A percentile compares a stretch with the other conserved stretches of the same genome.
phyloP scores from a whole-genome alignment of 2,329 filamentous ascomycete genomes.

The Diplodia sapinea region DNA sequence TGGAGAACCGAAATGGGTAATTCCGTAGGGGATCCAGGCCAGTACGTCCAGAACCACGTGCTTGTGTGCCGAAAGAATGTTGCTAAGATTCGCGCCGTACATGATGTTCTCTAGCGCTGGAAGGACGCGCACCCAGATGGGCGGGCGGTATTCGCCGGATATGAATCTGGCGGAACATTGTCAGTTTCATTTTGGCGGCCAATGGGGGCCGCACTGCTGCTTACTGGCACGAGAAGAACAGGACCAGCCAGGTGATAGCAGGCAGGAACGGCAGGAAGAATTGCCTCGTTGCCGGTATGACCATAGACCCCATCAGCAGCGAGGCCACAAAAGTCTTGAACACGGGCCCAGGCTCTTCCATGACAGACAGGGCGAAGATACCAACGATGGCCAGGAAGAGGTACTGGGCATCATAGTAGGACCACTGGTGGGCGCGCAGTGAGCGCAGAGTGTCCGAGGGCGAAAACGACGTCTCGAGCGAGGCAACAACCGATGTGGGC shows the following conservation, averaged over 20 bases:
- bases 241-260: conserved; percentile 83
- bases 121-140: conserved; percentile 94
- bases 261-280: conserved; percentile 88
- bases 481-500: conserved; percentile 74
- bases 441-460: conserved; percentile 77
- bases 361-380: conserved; percentile 83
- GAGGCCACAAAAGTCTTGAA: conserved; percentile 76
- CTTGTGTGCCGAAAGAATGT: conserved; percentile 90
- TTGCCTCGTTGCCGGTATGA: conserved; percentile 85
- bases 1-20: conserved; percentile 87
- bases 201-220: conserved; percentile 47
- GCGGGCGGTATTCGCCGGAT: conserved; percentile 82
- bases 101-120: conserved; percentile 95
- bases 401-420: conserved; percentile 84
- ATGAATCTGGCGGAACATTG: conserved; percentile 71
- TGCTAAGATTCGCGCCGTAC: conserved; percentile 93
- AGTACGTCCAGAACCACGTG: conserved; percentile 82
- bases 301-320: conserved; percentile 70
- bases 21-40: conserved; percentile 91
- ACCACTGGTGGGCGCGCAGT: conserved; percentile 80
- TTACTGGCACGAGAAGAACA: conserved; percentile 93
- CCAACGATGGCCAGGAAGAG: conserved; percentile 71
- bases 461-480: conserved; percentile 81
- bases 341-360: conserved; percentile 76
- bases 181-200: conserved; percentile 9